Percentiles rank a stretch among this genome's conserved stretches.
phyloP scores from a whole-genome alignment of 116 monocot genomes.

The Cymodocea nodosa region DNA sequence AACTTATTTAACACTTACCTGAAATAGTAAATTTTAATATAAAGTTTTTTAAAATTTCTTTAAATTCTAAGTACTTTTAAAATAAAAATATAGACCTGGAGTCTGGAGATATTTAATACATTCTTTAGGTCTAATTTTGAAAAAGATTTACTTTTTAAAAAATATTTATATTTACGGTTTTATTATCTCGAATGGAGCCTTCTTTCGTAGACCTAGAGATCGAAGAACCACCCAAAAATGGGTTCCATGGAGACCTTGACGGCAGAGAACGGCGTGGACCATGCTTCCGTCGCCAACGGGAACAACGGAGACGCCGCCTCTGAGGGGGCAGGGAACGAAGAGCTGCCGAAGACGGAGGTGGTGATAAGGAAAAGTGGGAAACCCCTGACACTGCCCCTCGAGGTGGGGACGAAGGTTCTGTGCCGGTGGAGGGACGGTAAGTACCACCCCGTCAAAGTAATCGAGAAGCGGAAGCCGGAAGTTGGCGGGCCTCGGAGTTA shows the following conservation, averaged over 20 bases:
- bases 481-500: constrained; percentile 24
- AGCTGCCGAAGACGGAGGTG: neutral
- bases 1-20: too few species aligned
- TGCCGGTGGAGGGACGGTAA: constrained; percentile 95
- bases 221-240: neutral
- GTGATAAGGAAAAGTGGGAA: constrained; percentile 12
- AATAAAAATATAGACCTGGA: too few species aligned
- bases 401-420: constrained; percentile 76
- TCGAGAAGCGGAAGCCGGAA: constrained; percentile 56
- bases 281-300: neutral
- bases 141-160: too few species aligned
- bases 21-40: too few species aligned
- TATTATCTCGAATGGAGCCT: too few species aligned
- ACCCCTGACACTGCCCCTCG: constrained; percentile 35
- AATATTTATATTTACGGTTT: too few species aligned
- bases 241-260: constrained; percentile 11
- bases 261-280: neutral
- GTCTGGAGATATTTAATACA: too few species aligned
- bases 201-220: too few species aligned
- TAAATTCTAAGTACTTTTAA: too few species aligned
- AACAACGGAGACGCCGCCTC: constrained; percentile 1
- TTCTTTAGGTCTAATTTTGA: too few species aligned
- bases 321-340: constrained; percentile 7
- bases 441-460: constrained; percentile 86
- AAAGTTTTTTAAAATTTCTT: too few species aligned